Evolutionary conservation across 2,329 filamentous ascomycete species (phyloP).

Genomic region (Trichophyton benhamiae): DNA sequence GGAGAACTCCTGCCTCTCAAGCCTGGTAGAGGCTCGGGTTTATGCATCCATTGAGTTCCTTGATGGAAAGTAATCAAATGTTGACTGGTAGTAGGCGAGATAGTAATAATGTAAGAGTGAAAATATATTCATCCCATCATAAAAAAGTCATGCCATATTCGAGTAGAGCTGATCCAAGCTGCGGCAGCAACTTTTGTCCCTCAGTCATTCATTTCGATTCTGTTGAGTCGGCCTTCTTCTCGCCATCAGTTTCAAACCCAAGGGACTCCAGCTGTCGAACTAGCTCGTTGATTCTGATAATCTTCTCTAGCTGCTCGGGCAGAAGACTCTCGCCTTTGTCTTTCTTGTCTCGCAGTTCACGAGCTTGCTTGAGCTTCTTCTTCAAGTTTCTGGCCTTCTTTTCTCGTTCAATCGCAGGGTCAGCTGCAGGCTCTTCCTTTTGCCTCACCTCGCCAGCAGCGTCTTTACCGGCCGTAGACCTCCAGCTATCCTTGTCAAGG

Average conservation of each 20-base stretch:
- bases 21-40: background rate
- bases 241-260: conserved; percentile 70
- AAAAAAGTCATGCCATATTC: background rate
- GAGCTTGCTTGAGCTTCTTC: conserved; percentile 91
- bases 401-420: conserved; percentile 67
- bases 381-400: conserved; percentile 85
- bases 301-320: conserved; percentile 92
- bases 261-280: conserved; percentile 75
- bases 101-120: background rate
- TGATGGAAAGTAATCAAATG: background rate
- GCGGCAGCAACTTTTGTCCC: background rate
- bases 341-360: conserved; percentile 81
- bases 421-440: conserved; percentile 29
- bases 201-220: background rate
- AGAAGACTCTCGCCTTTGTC: conserved; percentile 70
- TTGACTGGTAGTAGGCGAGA: background rate
- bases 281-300: conserved; percentile 92
- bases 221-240: conserved; percentile 38
- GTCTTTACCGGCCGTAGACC: conserved; percentile 15
- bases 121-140: background rate
- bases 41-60: background rate
- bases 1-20: background rate
- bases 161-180: background rate
- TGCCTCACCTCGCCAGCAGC: conserved; percentile 3
- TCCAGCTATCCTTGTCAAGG: conserved; percentile 21